Base-by-base conservation (phyloP, 106 monocot species). In the Acorus gramineus region DNA sequence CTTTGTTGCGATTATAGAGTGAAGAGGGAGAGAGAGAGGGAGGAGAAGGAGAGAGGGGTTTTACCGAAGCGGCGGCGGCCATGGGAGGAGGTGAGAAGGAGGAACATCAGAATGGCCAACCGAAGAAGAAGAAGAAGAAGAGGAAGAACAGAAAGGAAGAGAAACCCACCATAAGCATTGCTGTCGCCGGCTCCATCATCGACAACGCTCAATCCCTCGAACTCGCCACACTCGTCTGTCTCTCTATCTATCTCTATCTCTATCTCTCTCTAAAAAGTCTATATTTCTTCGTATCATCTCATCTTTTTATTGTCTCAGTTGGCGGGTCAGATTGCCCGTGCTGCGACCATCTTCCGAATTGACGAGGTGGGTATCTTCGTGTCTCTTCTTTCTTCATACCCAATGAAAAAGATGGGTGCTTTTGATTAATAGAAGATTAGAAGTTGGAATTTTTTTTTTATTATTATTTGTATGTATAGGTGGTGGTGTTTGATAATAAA, bases 121-220 rank as follows among this genome's bases (percentile, higher is more conserved):
- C 28, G 66, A 66, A 67, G 58, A 54, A 65, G 59, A 69, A 49
- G 50, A 54, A 50, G 46, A 63, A 13, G 45, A 46, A 54, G 53
- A 53, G 67, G 48, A 11, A 44, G 14, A 51, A 61, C 46, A 7
- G 28, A 60, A 57, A 4, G 65, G 42, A 69, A 56, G 55, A 14
- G 80, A 71, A 64, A 45, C 75, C 87, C 0, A 81, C 87, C 4
- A 85, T 98, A 42, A 91, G 87, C 74, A 79, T 98, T 48, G 91
- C 91, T 12, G 76, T 98, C n/a, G 68, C 85, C 4, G 96, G 91
- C 4, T 98, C 91, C 54, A 91, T 98, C 53, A 88, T 91, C 53
- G 85, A 98, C 71, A 98, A 98, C 66, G 83, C 96, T 11, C 96
- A 98, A 70, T 91, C 91, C 63, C 91, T 81, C 63, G 91, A 98